Evolutionary conservation across 2,329 filamentous ascomycete species (phyloP), one percentile per base, ranked within the genome.

Genomic region (Nemania sp.): DNA sequence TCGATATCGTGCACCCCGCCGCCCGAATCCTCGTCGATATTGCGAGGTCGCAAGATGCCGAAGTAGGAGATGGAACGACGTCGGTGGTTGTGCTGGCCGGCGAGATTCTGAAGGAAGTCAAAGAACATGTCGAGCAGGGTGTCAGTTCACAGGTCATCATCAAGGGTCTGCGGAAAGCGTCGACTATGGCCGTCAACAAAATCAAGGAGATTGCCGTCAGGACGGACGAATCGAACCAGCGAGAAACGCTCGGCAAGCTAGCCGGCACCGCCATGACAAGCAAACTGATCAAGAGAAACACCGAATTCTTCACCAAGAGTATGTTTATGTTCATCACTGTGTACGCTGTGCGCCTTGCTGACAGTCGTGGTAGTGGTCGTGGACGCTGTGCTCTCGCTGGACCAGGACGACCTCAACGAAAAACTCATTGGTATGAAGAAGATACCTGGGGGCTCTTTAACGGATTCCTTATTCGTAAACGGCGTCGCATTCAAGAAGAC

Each of bases 401-500:
- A 99, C 74, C 94, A 99, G 74, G 89, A 96, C 59, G 93, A 97
- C 70, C 83, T 99, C 52, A 95, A 99, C 79, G 93, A 97, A 75
- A 97, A 93, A 73, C 84, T 97, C 67, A 99, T 99, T 68, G 94
- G 94, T 57, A 85, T 97, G 72, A 99, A 99, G 83, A 97, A 97
- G 79, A 92, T 99, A 60, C 93, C 91, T 33, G 94, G 94, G 69
- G 94, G 94, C 72, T 96, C 91, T 31, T 84, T 99, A 26, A 94
- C 96, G 68, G 94, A 97, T 60, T 97, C 93, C 2, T 83, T 96
- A 34, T 97, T 97, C 75, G 89, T 99, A 70, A 94, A 97, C 73
- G 94, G 94, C 70, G 94, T 99, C 59, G 93, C 94, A 30, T 99
- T 99, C 82, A 97, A 97, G 81, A 99, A 99, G 84, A 99, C 94